These are phyloP conservation scores for Epichloe bromicola DNA, from an alignment of 2,329 filamentous ascomycete genomes.

Conservation along the genomic window DNA sequence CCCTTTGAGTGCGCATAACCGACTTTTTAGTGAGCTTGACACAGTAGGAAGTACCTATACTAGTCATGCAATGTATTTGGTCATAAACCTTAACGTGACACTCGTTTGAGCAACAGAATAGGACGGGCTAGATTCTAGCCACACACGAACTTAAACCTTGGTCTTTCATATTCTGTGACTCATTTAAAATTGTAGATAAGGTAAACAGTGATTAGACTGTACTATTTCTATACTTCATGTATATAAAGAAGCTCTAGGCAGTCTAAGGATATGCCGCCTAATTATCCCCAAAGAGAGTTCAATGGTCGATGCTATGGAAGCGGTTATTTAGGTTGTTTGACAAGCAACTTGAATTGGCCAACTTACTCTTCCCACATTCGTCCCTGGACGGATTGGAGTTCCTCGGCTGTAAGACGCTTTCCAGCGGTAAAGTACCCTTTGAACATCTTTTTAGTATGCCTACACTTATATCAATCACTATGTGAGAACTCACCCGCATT, in stretches of 20 bases:
- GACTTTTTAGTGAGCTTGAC: too few relatives aligned
- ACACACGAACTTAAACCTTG: too few relatives aligned
- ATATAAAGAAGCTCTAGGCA: background rate
- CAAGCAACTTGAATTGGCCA: conserved; percentile 2
- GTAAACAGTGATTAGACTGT: too few relatives aligned
- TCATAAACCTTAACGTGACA: too few relatives aligned
- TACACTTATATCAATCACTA: background rate
- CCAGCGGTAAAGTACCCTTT: conserved; percentile 71
- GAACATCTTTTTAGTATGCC: background rate
- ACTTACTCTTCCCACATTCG: conserved; percentile 76
- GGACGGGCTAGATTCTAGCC: too few relatives aligned
- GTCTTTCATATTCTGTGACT: too few relatives aligned
- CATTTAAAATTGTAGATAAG: too few relatives aligned
- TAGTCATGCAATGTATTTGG: too few relatives aligned
- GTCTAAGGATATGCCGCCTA: background rate
- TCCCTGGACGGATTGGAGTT: conserved; percentile 75
- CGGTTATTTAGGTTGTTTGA: background rate
- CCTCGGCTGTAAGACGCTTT: conserved; percentile 76
- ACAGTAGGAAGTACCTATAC: too few relatives aligned
- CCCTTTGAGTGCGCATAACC: too few relatives aligned
- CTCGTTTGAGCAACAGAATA: too few relatives aligned
- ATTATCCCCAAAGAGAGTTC: background rate
- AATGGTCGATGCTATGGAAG: conserved; percentile 4
- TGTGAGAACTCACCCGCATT: conserved; percentile 57
- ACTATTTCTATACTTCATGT: background rate